Base-by-base conservation (phyloP, 1,284 basidiomycete species). In the Cutaneotrichosporon sp. region DNA sequence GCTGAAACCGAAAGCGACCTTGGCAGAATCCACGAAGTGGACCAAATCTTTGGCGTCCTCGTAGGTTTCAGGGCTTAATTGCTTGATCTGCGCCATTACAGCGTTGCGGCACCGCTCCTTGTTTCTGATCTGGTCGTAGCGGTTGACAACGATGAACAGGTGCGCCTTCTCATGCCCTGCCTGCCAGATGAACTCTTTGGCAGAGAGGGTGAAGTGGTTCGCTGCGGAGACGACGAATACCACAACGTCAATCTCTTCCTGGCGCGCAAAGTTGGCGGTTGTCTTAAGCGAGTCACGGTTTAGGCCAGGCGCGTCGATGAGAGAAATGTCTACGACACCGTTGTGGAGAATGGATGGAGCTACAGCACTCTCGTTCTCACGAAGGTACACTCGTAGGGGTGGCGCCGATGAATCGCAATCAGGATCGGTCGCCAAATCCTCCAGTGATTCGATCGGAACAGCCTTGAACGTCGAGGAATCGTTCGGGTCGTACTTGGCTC, bases 181-280 rank as follows among this genome's bases (percentile, higher is more conserved):
- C 65, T 85, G 91, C 79, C 80, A 83, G 41, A 99, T 81, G 79
- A 99, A 98, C 75, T 98, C 93, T 69, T 88, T 90, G 9, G 91
- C 89, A 0, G 90, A 94, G 8, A 97, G 81, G 0, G 96, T 99
- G 72, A 99, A 97, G 79, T 98, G 94, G 75, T 98, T 98, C 77
- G 97, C 94, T 8, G 96, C 92, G 1, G 88, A 92, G 45, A 97
- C 92, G 60, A 97, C 92, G 73, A 98, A 99, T 51, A 99, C 93
- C 52, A 99, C 85, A 23, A 99, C 94, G 69, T 99, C 96, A 51
- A 99, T 98, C 76, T 97, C 92, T 72, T 96, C 90, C 74, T 98
- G 94, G 33, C 91, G 88, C 17, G 93, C 84, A 68, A 98, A 98
- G 44, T 97, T 80, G 8, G 91, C 90, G 2, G 94, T 99, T 0